Base-by-base conservation (phyloP, 805 yeast genomes). In the Barnettozyma californica region DNA sequence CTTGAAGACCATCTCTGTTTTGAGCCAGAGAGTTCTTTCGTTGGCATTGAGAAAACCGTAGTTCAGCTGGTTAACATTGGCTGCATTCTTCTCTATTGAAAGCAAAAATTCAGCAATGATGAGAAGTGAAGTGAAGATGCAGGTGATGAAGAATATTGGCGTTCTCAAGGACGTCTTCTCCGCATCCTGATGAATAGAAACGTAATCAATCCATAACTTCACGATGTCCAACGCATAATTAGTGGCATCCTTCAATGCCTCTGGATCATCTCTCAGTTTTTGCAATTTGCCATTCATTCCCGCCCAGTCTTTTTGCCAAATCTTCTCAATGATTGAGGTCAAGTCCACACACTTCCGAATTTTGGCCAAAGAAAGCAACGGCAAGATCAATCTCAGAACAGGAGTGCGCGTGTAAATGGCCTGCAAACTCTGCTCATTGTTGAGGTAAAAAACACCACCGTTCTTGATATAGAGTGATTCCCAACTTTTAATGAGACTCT, bases 141-240 rank as follows among this genome's bases (percentile, higher is more conserved):
- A 82, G 1, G 89, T 81, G 27, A 84, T 75, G 58, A 86, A 83
- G 62, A 83, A 84, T 25, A 84, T 84, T 1, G 94, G 94, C 0
- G 92, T 84, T 53, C 89, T 70, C 29, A 84, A 74, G 1, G 87
- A 79, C 0, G 86, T 80, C 60, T 79, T 77, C 53, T 79, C 83
- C 1, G 85, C 81, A 61, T 83, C 84, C 45, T 77, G 76, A 26
- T 76, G 76, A 44, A 81, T 77, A 3, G 84, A 76, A n/a, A 83
- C 81, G 44, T 83, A 80, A 53, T 81, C 84, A 43, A 80, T 78
- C 95, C 94, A 86, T 37, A 84, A 67, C 50, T 81, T 76, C 47
- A 86, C 69, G 26, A 84, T 76, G 51, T 76, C 81, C 40, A 82
- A 59, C 1, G 83, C 77, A 55, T 78, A 75, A 38, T 71, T 73